Evolutionary conservation across 1,139 yeast species (phyloP), one percentile per base, ranked within the genome.

Genomic region (Hyphopichia fennica): DNA sequence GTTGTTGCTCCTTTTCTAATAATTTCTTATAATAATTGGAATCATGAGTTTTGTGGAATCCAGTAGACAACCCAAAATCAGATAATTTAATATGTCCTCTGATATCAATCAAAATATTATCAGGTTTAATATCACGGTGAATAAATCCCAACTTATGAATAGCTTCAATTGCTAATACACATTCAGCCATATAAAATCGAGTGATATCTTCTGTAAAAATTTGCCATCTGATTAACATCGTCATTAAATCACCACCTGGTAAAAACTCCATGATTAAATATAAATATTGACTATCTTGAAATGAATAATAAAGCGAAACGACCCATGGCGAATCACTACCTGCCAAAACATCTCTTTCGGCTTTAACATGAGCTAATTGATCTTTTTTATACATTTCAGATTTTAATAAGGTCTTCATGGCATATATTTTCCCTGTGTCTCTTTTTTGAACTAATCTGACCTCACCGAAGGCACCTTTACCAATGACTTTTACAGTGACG

Each of bases 251-350:
- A 50, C 95, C 95, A 48, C 95, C 95, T 3, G 95, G 95, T 48
- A 86, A 73, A 58, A 85, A 86, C 57, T 86, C 95, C 95, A 86
- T 86, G 52, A 86, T 86, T 54, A 86, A 70, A 57, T 86, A 86
- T 47, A 86, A 67, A 56, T 86, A 85, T 53, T 84, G 84, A 1
- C 85, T 62, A 65, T 86, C 95, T 62, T 86, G 95, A 65, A 86
- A 86, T 1, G 95, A 86, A 58, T 86, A 86, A 57, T 84, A 85
- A 47, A 86, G 67, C 0, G 91, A 84, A 36, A 86, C 95, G 42
- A 86, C 93, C 95, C 95, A 86, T 6, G 93, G 93, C 8, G 93
- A 84, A 61, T 86, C 90, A 53, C 88, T 82, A 8, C 90, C 93
- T 0, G 93, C 95, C 52, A 86, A 70, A 30, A 86, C 91, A 67